A percentile compares a stretch with the other conserved stretches of the same genome.
These are phyloP conservation scores for Boletales sp. DNA, from an alignment of 768 basidiomycete genomes.

Conservation along the genomic window DNA sequence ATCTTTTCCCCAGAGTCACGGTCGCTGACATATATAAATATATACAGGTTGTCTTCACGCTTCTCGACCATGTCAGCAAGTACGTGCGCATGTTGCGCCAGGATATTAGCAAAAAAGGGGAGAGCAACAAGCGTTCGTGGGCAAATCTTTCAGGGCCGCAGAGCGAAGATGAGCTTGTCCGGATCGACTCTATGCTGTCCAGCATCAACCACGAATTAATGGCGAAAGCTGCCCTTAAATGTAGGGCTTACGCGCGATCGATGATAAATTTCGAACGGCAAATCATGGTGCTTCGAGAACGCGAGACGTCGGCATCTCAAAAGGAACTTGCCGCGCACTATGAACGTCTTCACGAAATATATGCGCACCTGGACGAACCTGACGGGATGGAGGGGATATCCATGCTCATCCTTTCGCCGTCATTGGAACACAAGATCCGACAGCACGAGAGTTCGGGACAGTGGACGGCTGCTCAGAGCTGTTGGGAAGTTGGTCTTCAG, in stretches of 20 bases:
- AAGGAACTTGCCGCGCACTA: constrained; percentile 53
- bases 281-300: constrained; percentile 49
- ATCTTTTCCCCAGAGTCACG: background rate
- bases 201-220: constrained; percentile 85
- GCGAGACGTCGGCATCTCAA: constrained; percentile 38
- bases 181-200: constrained; percentile 77
- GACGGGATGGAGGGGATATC: constrained; percentile 99
- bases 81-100: constrained; percentile 81
- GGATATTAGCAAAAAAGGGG: constrained; percentile 52
- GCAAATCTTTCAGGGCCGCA: constrained; percentile 33
- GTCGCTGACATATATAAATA: background rate
- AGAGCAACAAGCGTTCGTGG: constrained; percentile 47
- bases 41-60: constrained; percentile 80
- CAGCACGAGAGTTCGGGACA: constrained; percentile 95
- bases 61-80: constrained; percentile 91
- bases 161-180: constrained; percentile 57
- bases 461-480: constrained; percentile 99
- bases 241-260: constrained; percentile 90
- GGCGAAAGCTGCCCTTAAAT: constrained; percentile 90
- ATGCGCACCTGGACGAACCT: constrained; percentile 93
- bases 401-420: constrained; percentile 80
- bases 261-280: constrained; percentile 94
- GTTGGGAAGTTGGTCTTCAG: constrained; percentile 95
- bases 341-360: constrained; percentile 92
- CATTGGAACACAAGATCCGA: constrained; percentile 92